Evolutionary conservation across 169 alveolate species (phyloP).

Genomic region (Blepharisma undulans): DNA sequence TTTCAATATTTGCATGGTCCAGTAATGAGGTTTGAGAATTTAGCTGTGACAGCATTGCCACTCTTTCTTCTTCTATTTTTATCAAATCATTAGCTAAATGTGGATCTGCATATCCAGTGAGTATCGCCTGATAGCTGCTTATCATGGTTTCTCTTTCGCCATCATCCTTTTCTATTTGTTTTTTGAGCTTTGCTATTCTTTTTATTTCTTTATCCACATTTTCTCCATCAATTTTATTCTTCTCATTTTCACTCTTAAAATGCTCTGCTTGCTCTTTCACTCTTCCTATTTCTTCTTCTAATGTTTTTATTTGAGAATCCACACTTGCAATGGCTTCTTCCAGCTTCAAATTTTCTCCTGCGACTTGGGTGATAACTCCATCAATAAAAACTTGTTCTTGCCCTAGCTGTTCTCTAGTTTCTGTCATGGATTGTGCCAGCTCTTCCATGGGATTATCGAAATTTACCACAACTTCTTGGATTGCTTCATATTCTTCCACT

Average conservation of each 20-base stretch:
- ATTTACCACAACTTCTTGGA: not conserved
- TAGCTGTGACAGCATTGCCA: not conserved
- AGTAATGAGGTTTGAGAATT: not conserved
- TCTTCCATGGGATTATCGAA: constrained; percentile 20
- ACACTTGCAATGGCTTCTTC: not conserved
- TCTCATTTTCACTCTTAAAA: not conserved
- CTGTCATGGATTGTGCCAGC: not conserved
- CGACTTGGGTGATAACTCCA: not conserved
- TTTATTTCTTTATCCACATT: not conserved
- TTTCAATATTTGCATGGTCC: constrained; percentile 6
- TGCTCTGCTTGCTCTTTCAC: not conserved
- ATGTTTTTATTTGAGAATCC: not conserved
- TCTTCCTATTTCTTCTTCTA: not conserved
- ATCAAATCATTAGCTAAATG: not conserved
- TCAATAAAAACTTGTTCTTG: not conserved
- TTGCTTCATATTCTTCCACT: constrained; percentile 1
- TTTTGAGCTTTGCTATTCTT: not conserved
- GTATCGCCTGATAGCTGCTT: not conserved
- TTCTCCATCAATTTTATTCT: not conserved
- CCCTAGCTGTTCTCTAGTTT: constrained; percentile 14
- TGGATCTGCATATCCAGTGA: not conserved
- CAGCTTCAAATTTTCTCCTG: not conserved
- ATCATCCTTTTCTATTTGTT: not conserved
- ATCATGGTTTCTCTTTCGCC: not conserved
- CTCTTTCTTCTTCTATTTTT: not conserved